Evolutionary conservation across 2,329 filamentous ascomycete genomes (phyloP).

Genomic region (Epichloe coenophiala): DNA sequence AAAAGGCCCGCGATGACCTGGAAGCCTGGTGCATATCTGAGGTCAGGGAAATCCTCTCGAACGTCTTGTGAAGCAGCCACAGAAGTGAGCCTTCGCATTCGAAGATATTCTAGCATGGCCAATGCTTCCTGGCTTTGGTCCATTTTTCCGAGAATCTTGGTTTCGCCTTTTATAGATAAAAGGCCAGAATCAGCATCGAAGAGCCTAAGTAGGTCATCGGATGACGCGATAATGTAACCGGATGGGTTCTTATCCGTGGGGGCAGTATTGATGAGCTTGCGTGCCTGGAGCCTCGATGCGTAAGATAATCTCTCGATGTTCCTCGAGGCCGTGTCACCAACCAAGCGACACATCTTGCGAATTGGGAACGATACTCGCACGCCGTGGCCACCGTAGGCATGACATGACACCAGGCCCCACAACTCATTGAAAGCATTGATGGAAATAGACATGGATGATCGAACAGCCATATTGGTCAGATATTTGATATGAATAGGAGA

Average conservation of each 20-base stretch:
- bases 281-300: constrained; percentile 67
- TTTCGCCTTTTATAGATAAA: constrained; percentile 76
- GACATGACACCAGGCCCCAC: constrained; percentile 81
- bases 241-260: constrained; percentile 72
- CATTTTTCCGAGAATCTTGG: constrained; percentile 66
- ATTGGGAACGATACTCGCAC: constrained; percentile 92
- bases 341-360: constrained; percentile 77
- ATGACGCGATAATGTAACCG: constrained; percentile 81
- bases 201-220: constrained; percentile 68
- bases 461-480: constrained; percentile 73
- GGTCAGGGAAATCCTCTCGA: constrained; percentile 62
- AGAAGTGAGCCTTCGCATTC: constrained; percentile 59
- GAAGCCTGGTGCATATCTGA: constrained; percentile 69
- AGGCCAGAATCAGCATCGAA: constrained; percentile 83
- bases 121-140: constrained; percentile 71
- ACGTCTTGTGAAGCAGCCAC: constrained; percentile 72
- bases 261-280: constrained; percentile 77
- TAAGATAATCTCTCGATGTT: constrained; percentile 85
- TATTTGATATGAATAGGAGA: constrained; percentile 86
- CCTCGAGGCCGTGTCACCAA: constrained; percentile 73
- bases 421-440: constrained; percentile 76
- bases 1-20: constrained; percentile 63
- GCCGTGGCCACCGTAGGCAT: constrained; percentile 61
- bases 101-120: constrained; percentile 72
- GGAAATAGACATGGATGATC: constrained; percentile 91